Evolutionary conservation across 768 basidiomycete genomes (phyloP).

Genomic region (Russula emetica): DNA sequence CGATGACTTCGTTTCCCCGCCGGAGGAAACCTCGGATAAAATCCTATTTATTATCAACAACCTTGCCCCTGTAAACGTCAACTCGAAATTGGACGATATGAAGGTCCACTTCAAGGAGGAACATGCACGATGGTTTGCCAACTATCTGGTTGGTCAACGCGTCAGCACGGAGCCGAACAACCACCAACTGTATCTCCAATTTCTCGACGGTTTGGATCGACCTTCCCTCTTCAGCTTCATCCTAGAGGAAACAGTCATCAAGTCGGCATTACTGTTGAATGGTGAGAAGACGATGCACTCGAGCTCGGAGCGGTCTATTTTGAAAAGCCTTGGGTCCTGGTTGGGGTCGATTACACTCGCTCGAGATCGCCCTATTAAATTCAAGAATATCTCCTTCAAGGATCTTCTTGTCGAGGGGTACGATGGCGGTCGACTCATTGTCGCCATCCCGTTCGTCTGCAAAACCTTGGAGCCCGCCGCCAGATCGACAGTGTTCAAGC

Average conservation of each 20-base stretch:
- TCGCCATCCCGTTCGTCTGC: slow-evolving; percentile 97
- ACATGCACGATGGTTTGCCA: slow-evolving; percentile 93
- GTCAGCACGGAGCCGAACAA: slow-evolving; percentile 97
- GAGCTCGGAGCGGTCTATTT: slow-evolving; percentile 73
- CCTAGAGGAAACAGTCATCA: slow-evolving; percentile 89
- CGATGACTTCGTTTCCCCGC: slow-evolving; percentile 61
- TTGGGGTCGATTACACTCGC: slow-evolving; percentile 91
- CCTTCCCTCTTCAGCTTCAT: slow-evolving; percentile 67
- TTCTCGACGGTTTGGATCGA: slow-evolving; percentile 78
- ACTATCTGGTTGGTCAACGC: slow-evolving; percentile 95
- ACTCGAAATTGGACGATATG: slow-evolving; percentile 84
- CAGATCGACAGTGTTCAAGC: slow-evolving; percentile 87
- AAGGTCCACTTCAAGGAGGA: slow-evolving; percentile 74
- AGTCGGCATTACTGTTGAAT: slow-evolving; percentile 82
- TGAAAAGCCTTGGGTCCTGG: slow-evolving; percentile 97
- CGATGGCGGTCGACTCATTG: slow-evolving; percentile 83
- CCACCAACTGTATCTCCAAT: slow-evolving; percentile 89
- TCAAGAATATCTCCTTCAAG: slow-evolving; percentile 94
- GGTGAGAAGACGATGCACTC: slow-evolving; percentile 86
- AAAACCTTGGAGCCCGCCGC: slow-evolving; percentile 90
- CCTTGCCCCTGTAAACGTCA: slow-evolving; percentile 90
- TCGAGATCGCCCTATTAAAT: slow-evolving; percentile 85
- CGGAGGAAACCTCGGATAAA: slow-evolving; percentile 85
- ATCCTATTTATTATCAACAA: slow-evolving; percentile 99
- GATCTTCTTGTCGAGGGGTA: slow-evolving; percentile 96